phyloP scores from a whole-genome alignment of 306 rosid species.

The Sindora glabra region DNA sequence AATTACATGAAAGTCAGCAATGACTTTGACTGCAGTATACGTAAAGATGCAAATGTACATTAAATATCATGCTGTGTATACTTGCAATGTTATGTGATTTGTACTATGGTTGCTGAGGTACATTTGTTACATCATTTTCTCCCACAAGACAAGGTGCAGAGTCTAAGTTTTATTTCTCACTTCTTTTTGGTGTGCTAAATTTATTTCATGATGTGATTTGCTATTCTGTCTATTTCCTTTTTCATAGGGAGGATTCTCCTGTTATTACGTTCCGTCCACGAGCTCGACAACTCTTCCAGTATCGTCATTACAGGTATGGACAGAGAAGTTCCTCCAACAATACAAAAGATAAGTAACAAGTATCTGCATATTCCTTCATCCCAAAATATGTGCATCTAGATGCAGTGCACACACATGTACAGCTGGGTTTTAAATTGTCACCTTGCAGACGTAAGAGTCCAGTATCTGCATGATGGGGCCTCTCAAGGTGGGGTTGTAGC shows the following conservation, averaged over 20 bases:
- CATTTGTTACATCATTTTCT: neutral
- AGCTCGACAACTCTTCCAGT: slow-evolving; percentile 87
- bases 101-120: slow-evolving; percentile 9
- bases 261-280: slow-evolving; percentile 80
- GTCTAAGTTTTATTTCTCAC: neutral
- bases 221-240: slow-evolving; percentile 12
- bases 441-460: too few relatives aligned
- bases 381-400: neutral
- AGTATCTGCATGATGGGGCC: too few relatives aligned
- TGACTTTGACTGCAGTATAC: neutral
- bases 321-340: slow-evolving; percentile 2
- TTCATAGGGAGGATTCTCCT: slow-evolving; percentile 86
- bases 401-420: neutral
- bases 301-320: slow-evolving; percentile 93
- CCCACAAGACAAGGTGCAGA: neutral
- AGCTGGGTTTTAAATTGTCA: neutral
- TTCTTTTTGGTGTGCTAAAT: neutral
- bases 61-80: neutral
- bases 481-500: neutral
- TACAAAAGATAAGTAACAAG: slow-evolving; percentile 1
- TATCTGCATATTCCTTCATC: slow-evolving; percentile 2
- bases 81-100: neutral
- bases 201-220: slow-evolving; percentile 8
- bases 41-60: neutral
- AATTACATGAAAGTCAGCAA: too few relatives aligned